Conservation (phyloP, 2,329 filamentous ascomycete genomes). For the Venturia nashicola region DNA sequence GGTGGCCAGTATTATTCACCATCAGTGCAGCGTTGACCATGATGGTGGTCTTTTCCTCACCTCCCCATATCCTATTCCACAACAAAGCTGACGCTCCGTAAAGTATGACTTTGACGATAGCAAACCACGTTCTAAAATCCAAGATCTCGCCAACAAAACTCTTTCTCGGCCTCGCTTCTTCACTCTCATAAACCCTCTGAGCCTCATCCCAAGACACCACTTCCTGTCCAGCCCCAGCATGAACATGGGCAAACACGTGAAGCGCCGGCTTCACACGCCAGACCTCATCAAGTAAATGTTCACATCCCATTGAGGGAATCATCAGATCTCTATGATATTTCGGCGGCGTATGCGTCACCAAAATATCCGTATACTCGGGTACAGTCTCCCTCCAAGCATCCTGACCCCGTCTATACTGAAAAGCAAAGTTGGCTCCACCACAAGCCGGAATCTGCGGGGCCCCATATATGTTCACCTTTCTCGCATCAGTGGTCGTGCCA, state of each 20-base stretch:
- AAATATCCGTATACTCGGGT: constrained; percentile 60
- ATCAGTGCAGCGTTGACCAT: constrained; percentile 52
- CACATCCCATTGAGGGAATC: constrained; percentile 55
- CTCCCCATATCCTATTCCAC: constrained; percentile 48
- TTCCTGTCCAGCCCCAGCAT: constrained; percentile 61
- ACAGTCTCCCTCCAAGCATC: constrained; percentile 64
- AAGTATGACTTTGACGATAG: constrained; percentile 37
- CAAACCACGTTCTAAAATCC: constrained; percentile 35
- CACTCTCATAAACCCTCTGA: constrained; percentile 59
- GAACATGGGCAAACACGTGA: constrained; percentile 79
- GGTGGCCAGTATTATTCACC: constrained; percentile 32
- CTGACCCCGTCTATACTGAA: constrained; percentile 55
- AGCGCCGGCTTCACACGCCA: constrained; percentile 63
- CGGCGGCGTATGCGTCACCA: constrained; percentile 73
- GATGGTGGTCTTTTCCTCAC: constrained; percentile 35
- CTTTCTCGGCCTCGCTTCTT: constrained; percentile 33
- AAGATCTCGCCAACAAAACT: constrained; percentile 26
- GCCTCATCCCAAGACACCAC: constrained; percentile 62
- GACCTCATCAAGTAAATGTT: constrained; percentile 56
- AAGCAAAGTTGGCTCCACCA: constrained; percentile 60
- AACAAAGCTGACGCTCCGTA: constrained; percentile 44
- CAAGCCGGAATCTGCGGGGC: constrained; percentile 68
- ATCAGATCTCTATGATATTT: constrained; percentile 53
- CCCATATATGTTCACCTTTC: constrained; percentile 60
- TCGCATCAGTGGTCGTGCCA: constrained; percentile 22